Percentiles rank a stretch among this genome's conserved stretches.
Evolutionary conservation across 2,329 filamentous ascomycete genomes (phyloP).

Genomic region (Fusarium algeriense): DNA sequence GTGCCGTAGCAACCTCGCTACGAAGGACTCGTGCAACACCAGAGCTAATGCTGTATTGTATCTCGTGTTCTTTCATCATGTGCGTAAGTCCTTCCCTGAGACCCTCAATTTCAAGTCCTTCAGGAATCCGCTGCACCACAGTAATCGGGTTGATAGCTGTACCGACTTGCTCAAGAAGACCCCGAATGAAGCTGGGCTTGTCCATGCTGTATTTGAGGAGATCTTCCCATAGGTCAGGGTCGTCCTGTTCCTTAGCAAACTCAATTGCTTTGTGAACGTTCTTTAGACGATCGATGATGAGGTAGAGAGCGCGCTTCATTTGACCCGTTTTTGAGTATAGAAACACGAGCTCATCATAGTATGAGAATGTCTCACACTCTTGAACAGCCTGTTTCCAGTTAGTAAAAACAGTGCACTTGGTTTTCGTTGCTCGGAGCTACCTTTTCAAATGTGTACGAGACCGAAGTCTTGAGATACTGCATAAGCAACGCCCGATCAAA

Average conservation of each 20-base stretch:
- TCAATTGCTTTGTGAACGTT: conserved; percentile 93
- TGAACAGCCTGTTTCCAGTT: conserved; percentile 65
- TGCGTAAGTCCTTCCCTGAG: conserved; percentile 88
- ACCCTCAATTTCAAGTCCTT: conserved; percentile 92
- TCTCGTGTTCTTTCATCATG: conserved; percentile 95
- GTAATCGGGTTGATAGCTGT: conserved; percentile 94
- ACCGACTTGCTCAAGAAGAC: conserved; percentile 91
- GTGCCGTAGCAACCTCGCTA: conserved; percentile 87
- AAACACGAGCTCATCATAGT: conserved; percentile 93
- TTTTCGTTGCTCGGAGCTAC: conserved; percentile 48
- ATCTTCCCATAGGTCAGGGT: conserved; percentile 94
- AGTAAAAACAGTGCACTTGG: conserved; percentile 5
- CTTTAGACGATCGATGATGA: conserved; percentile 93
- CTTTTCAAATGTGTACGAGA: conserved; percentile 88
- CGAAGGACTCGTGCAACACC: conserved; percentile 88
- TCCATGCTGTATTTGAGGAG: conserved; percentile 97
- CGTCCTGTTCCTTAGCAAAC: conserved; percentile 93
- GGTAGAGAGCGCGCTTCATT: conserved; percentile 88
- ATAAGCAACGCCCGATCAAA: conserved; percentile 86
- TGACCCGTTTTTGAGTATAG: conserved; percentile 95
- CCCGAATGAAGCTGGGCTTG: conserved; percentile 93
- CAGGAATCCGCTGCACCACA: conserved; percentile 89
- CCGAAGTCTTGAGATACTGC: conserved; percentile 87
- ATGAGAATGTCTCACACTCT: conserved; percentile 85
- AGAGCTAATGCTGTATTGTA: conserved; percentile 91